phyloP scores from a whole-genome alignment of 352 stramenopile genomes.

The Globisporangium cystogenes region DNA sequence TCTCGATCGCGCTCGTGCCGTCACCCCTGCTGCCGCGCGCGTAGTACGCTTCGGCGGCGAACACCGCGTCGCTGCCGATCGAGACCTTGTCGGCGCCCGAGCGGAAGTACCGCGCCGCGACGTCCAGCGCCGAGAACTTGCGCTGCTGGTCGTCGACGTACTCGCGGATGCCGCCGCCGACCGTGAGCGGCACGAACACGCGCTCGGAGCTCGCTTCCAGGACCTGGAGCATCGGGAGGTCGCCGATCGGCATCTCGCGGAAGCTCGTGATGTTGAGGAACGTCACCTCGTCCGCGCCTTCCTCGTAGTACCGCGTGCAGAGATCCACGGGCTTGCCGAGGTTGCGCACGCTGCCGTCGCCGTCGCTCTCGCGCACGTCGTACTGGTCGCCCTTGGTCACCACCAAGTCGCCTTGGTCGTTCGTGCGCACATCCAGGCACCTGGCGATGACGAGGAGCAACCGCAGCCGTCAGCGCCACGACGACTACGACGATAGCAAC shows the following conservation, averaged over 20 bases:
- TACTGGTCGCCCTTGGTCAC: constrained; percentile 99
- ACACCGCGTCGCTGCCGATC: constrained; percentile 96
- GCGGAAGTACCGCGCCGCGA: constrained; percentile 95
- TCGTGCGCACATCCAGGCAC: constrained; percentile 95
- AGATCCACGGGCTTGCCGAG: constrained; percentile 97
- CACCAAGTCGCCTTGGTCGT: constrained; percentile 95
- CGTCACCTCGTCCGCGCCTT: constrained; percentile 95
- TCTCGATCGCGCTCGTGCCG: constrained; percentile 91
- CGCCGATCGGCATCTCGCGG: constrained; percentile 93
- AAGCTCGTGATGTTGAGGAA: constrained; percentile 99
- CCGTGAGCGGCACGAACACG: constrained; percentile 97
- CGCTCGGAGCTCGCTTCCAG: constrained; percentile 92
- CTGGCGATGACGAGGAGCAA: constrained; percentile 13
- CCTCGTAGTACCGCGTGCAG: constrained; percentile 94
- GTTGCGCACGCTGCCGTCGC: constrained; percentile 91
- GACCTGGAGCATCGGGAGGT: constrained; percentile 96
- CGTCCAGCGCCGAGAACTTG: constrained; percentile 91
- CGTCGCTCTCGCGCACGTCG: constrained; percentile 91
- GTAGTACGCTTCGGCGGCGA: constrained; percentile 90
- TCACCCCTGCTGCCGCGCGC: constrained; percentile 63
- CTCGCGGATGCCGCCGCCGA: constrained; percentile 96
- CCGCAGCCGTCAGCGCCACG: background rate
- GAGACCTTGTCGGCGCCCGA: constrained; percentile 98
- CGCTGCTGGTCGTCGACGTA: constrained; percentile 91
- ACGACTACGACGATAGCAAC: background rate